phyloP scores from a whole-genome alignment of 2,329 filamentous ascomycete species.

The Colletotrichum camelliae region DNA sequence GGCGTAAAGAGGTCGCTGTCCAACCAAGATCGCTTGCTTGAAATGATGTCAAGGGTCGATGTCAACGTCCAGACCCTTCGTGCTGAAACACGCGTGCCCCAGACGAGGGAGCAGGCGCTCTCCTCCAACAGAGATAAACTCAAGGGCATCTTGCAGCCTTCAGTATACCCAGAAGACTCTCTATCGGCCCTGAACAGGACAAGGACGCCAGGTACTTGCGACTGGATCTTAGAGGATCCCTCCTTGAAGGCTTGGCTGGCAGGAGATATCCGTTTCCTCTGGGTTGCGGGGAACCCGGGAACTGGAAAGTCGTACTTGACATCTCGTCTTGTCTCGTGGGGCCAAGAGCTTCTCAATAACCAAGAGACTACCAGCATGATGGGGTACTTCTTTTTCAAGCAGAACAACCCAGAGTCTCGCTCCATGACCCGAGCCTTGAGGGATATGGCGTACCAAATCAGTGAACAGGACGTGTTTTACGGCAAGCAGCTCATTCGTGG shows the following conservation, averaged over 20 bases:
- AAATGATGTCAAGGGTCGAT: slow-evolving; percentile 30
- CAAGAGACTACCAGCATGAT: slow-evolving; percentile 26
- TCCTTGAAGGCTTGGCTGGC: slow-evolving; percentile 43
- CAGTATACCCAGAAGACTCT: slow-evolving; percentile 46
- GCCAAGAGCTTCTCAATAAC: slow-evolving; percentile 32
- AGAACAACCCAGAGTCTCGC: slow-evolving; percentile 50
- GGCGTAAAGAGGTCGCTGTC: slow-evolving; percentile 39
- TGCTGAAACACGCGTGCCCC: slow-evolving; percentile 30
- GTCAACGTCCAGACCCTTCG: slow-evolving; percentile 40
- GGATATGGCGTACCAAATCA: slow-evolving; percentile 52
- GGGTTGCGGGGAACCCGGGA: slow-evolving; percentile 48
- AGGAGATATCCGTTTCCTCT: slow-evolving; percentile 44
- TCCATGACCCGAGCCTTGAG: slow-evolving; percentile 50
- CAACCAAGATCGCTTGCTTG: slow-evolving; percentile 40
- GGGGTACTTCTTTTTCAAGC: slow-evolving; percentile 56
- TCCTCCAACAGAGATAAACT: slow-evolving; percentile 40
- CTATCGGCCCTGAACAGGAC: slow-evolving; percentile 45
- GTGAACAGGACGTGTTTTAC: slow-evolving; percentile 49
- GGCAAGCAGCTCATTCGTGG: slow-evolving; percentile 42
- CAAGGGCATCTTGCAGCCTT: slow-evolving; percentile 45
- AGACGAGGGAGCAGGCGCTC: slow-evolving; percentile 33
- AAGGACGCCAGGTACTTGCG: slow-evolving; percentile 45
- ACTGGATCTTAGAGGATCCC: slow-evolving; percentile 49
- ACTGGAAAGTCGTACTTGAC: slow-evolving; percentile 53
- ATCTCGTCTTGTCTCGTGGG: slow-evolving; percentile 47